Evolutionary conservation across 73 alveolate species (phyloP).

Genomic region (Paramecium sonneborni): DNA sequence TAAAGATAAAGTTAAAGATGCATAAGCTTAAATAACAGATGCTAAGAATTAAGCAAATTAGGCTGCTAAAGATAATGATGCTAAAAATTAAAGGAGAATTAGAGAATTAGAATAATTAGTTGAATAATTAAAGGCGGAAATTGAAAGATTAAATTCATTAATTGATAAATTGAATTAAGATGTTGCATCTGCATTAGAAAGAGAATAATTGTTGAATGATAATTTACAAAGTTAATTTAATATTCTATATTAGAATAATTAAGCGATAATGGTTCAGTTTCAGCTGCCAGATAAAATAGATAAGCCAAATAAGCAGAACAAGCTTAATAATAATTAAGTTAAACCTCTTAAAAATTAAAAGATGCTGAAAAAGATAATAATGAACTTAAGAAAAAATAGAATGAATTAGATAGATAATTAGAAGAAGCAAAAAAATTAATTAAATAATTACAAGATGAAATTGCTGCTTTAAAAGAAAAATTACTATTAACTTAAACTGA

Average conservation of each 20-base stretch:
- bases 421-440: not conserved
- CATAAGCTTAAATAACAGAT: not conserved
- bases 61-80: slow-evolving; percentile 21
- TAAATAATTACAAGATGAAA: slow-evolving; percentile 39
- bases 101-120: not conserved
- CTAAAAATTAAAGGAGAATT: not conserved
- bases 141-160: slow-evolving; percentile 30
- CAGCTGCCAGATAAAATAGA: not conserved
- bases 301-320: slow-evolving; percentile 26
- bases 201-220: slow-evolving; percentile 28
- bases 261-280: not conserved
- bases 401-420: slow-evolving; percentile 13
- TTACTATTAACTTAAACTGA: not conserved
- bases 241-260: not conserved
- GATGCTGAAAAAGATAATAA: not conserved
- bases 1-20: not conserved
- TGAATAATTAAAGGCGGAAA: not conserved
- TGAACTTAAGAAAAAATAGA: not conserved
- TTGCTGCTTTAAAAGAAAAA: slow-evolving; percentile 19
- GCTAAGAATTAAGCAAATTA: not conserved
- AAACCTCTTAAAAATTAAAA: not conserved
- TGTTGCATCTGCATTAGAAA: not conserved
- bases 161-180: slow-evolving; percentile 32
- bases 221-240: not conserved
- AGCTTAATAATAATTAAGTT: not conserved